Evolutionary conservation across 176 grass and related monocot genomes (phyloP).

Genomic region (Chloris gayana): DNA sequence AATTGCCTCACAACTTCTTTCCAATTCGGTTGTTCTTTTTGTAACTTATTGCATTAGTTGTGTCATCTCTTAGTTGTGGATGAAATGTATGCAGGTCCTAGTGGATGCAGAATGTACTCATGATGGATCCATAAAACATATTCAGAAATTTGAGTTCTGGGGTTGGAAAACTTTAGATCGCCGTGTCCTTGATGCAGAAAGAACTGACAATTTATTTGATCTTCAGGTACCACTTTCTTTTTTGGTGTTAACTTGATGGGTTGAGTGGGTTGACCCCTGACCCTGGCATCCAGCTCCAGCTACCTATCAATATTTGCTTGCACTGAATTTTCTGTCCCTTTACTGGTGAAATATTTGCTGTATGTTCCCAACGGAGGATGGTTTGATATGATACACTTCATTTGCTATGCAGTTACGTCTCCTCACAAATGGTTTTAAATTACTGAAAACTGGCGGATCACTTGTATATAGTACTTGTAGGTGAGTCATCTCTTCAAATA

Average conservation of each 20-base stretch:
- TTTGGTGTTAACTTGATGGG: constrained; percentile 25
- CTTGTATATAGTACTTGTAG: constrained; percentile 95
- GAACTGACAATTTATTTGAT: constrained; percentile 77
- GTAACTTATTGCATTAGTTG: background rate
- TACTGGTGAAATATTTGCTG: constrained; percentile 20
- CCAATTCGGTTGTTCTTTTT: background rate
- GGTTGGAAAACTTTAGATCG: constrained; percentile 94
- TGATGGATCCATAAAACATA: constrained; percentile 97
- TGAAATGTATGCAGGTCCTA: constrained; percentile 61
- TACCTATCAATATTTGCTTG: constrained; percentile 22
- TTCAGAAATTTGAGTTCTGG: constrained; percentile 94
- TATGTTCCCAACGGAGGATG: background rate
- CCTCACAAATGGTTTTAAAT: constrained; percentile 86
- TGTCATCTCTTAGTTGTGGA: background rate
- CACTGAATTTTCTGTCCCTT: constrained; percentile 16
- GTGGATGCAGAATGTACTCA: constrained; percentile 99
- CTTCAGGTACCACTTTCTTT: constrained; percentile 70
- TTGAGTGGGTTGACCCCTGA: constrained; percentile 2
- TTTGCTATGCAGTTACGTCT: constrained; percentile 61
- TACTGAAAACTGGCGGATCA: constrained; percentile 81
- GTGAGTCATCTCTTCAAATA: constrained; percentile 56
- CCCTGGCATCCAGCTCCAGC: background rate
- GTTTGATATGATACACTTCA: constrained; percentile 17
- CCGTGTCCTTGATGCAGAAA: constrained; percentile 89
- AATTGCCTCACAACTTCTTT: background rate